Conservation (phyloP, 2,329 filamentous ascomycete species). For the Sporothrix inflata region DNA sequence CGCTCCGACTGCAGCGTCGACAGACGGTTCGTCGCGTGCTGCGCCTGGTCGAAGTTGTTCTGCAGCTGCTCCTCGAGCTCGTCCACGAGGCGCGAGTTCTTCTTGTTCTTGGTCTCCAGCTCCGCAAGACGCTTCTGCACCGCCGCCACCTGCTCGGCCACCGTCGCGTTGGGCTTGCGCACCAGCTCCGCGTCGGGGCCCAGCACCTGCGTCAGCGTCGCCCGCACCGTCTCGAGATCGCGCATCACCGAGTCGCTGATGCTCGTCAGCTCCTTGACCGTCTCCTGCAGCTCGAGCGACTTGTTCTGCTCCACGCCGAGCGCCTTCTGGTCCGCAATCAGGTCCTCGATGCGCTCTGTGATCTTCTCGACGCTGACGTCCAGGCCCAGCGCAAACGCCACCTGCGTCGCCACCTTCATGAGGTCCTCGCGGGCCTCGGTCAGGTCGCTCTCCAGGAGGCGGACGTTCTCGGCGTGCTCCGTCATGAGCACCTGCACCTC, state of each 20-base stretch:
- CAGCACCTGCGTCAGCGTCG: constrained; percentile 57
- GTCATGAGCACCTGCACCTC: constrained; percentile 62
- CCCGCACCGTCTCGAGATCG: constrained; percentile 65
- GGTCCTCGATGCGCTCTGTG: constrained; percentile 61
- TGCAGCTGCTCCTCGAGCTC: constrained; percentile 97
- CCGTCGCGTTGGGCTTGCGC: constrained; percentile 50
- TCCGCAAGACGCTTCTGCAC: constrained; percentile 69
- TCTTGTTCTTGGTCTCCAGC: constrained; percentile 73
- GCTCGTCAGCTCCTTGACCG: constrained; percentile 58
- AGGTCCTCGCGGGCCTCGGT: constrained; percentile 68
- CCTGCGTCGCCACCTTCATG: constrained; percentile 64
- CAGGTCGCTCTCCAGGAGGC: constrained; percentile 64
- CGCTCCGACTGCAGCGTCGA: constrained; percentile 80
- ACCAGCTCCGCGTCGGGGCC: constrained; percentile 51
- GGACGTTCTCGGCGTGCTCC: constrained; percentile 61
- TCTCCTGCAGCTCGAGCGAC: constrained; percentile 58
- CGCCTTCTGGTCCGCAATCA: constrained; percentile 62
- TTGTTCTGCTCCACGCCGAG: constrained; percentile 63
- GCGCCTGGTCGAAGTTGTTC: constrained; percentile 91
- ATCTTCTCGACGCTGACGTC: constrained; percentile 71
- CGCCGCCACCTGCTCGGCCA: constrained; percentile 60
- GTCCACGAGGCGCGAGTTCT: constrained; percentile 88
- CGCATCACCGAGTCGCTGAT: constrained; percentile 64
- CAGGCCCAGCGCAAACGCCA: constrained; percentile 62
- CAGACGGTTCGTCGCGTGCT: constrained; percentile 80